Evolutionary conservation across 306 rosid genomes (phyloP).

Genomic region (Cucurbita ficifolia): DNA sequence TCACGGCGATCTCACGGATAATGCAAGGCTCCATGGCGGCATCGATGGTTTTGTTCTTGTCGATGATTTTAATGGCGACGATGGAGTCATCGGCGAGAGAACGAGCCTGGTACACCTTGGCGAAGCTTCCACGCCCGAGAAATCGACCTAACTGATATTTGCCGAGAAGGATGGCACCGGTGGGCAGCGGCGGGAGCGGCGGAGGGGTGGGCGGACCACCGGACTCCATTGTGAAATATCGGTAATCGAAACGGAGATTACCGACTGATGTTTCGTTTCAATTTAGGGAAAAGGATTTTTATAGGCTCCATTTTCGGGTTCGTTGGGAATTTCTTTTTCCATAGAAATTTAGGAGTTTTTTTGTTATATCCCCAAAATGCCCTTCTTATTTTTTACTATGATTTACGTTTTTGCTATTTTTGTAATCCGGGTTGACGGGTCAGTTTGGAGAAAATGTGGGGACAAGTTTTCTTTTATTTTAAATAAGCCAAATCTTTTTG

Average conservation of each 20-base stretch:
- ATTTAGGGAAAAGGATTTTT: background rate
- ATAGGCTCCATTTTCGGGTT: background rate
- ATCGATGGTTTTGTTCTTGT: constrained; percentile 46
- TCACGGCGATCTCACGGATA: constrained; percentile 60
- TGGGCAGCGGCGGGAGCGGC: constrained; percentile 8
- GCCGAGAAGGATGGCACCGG: constrained; percentile 30
- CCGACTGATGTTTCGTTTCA: background rate
- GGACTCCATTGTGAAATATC: constrained; percentile 20
- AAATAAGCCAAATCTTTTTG: too few species aligned
- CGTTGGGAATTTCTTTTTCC: background rate
- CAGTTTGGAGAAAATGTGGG: background rate
- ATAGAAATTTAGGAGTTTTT: background rate
- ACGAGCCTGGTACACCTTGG: constrained; percentile 62
- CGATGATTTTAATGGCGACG: constrained; percentile 70
- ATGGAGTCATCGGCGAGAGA: constrained; percentile 33
- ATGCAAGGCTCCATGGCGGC: constrained; percentile 61
- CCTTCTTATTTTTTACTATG: background rate
- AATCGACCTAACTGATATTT: constrained; percentile 46
- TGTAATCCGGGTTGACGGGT: background rate
- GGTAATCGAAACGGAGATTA: background rate
- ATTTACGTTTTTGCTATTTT: background rate
- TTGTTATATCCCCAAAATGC: background rate
- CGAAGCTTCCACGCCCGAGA: constrained; percentile 85
- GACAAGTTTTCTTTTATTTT: background rate
- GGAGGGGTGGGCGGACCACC: constrained; percentile 21